Base-by-base conservation (phyloP, 2,329 filamentous ascomycete genomes). In the Alternaria postmessia region DNA sequence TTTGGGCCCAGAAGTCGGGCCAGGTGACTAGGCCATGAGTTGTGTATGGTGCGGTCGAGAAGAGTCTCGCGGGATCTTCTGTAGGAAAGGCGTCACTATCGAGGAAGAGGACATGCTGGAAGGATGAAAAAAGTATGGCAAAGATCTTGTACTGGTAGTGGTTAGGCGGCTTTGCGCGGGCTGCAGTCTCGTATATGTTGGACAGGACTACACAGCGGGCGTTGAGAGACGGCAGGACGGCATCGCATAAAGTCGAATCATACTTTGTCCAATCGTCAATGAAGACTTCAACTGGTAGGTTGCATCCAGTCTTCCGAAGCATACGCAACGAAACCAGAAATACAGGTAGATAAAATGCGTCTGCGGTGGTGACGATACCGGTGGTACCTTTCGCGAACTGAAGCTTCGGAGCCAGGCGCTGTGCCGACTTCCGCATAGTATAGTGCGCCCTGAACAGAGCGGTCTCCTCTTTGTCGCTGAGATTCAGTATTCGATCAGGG, bases 41-140 rank as follows among this genome's bases (percentile, higher is more conserved):
- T 6, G 66, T 78, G 71, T 84, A 88, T 0, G 85, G 84, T 38
- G 85, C 81, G 2, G 79, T 75, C n/a, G 80, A 74, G 64, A 88
- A 84, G 14, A 88, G 72, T 4, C 72, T 61, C 24, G 77, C 76
- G 0, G 82, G 82, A 52, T 83, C 77, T 44, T 79, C 76, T 24
- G 82, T 71, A 12, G 86, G 85, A 66, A 87, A 86, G 61, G 81
- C 81, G 67, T 88, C 86, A 56, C 84, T 83, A 67, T 88, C 86
- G 68, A 88, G 82, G 73, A 86, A 87, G 18, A 88, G 78, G 11
- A 87, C 81, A 54, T 87, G 81, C 68, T 87, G 83, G 64, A 87
- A 88, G 4, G 85, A 84, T 1, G 86, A 87, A 62, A 87, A 84
- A 3, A 88, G 76, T 18, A 88, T 81, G 4, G 86, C 80, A 63